Evolutionary conservation across 1,284 basidiomycete genomes (phyloP).

Genomic region (Puccinia coronata): DNA sequence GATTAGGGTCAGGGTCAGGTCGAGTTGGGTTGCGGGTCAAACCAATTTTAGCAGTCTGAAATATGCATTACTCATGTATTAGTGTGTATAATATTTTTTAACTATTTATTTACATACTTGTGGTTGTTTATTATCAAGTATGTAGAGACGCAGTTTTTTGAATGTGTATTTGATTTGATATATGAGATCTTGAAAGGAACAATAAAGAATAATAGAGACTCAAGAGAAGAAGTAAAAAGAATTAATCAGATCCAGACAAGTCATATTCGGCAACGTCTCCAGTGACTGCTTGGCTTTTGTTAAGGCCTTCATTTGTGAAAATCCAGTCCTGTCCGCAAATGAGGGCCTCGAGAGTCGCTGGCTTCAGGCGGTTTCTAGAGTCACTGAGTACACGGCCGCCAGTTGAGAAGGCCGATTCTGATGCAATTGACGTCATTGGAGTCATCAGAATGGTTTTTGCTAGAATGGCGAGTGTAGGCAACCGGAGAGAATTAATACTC

Average conservation of each 20-base stretch:
- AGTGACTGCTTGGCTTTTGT: no score
- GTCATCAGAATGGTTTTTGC: no score
- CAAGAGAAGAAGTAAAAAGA: no score
- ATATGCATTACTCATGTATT: background rate
- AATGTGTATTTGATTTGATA: no score
- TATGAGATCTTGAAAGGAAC: no score
- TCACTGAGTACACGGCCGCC: background rate
- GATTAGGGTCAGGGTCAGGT: background rate
- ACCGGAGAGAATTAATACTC: background rate
- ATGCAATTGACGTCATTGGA: no score
- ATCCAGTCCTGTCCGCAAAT: background rate
- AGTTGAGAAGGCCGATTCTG: background rate
- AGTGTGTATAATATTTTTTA: background rate
- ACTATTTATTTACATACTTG: background rate
- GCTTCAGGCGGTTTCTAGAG: conserved; percentile 4
- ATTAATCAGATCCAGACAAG: background rate
- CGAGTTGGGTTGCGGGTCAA: background rate
- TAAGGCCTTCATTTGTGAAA: no score
- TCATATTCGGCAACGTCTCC: no score
- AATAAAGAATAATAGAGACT: no score
- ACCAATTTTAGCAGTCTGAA: no score
- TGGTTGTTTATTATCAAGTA: background rate
- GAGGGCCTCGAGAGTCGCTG: background rate
- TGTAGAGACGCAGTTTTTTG: background rate
- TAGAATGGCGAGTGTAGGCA: background rate